Conservation (phyloP, 371 early-diverging fungal species). For the Mucor irregularis region DNA sequence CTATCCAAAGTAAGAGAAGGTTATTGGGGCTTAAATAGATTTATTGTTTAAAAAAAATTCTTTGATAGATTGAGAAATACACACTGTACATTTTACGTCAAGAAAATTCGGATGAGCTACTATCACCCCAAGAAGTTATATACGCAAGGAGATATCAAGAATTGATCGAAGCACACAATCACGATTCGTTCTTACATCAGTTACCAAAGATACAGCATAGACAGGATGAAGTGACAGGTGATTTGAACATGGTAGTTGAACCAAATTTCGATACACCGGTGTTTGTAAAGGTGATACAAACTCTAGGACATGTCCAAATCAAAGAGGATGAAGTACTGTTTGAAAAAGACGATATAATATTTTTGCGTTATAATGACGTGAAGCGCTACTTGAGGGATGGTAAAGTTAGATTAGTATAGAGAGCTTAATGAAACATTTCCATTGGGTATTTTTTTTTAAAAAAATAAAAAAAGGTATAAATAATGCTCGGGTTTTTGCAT, state of each 20-base stretch:
- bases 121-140: conserved; percentile 49
- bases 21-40: neutral
- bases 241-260: conserved; percentile 53
- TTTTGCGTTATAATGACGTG: conserved; percentile 33
- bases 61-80: conserved; percentile 51
- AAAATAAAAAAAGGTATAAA: too few relatives aligned
- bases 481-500: too few relatives aligned
- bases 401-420: conserved; percentile 25
- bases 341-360: conserved; percentile 17
- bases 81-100: conserved; percentile 42
- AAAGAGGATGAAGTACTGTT: neutral
- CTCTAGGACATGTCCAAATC: conserved; percentile 48
- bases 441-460: too few relatives aligned
- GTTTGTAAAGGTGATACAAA: conserved; percentile 62
- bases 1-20: conserved; percentile 53
- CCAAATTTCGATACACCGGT: conserved; percentile 76
- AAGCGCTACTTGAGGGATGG: conserved; percentile 18
- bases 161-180: conserved; percentile 43
- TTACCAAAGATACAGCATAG: conserved; percentile 59
- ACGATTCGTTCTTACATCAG: conserved; percentile 54
- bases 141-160: conserved; percentile 55
- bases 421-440: neutral
- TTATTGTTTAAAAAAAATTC: neutral
- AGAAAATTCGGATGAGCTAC: conserved; percentile 24
- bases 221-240: conserved; percentile 48